Evolutionary conservation across 1,284 basidiomycete species (phyloP).

Genomic region (Pterulicium gracile): DNA sequence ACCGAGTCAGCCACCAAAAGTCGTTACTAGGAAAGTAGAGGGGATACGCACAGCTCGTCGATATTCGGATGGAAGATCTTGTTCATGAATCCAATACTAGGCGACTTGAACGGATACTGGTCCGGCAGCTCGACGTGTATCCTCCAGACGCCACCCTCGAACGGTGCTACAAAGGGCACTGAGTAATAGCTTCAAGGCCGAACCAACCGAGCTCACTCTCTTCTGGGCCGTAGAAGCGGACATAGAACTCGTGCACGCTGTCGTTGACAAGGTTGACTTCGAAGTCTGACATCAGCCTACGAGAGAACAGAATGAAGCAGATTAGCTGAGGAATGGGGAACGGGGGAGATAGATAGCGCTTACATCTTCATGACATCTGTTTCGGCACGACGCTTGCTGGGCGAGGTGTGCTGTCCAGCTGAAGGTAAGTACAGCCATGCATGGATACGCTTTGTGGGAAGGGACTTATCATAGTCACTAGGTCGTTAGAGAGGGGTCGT

Average conservation of each 20-base stretch:
- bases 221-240: slow-evolving; percentile 86
- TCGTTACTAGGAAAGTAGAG: too few species aligned
- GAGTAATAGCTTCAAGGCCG: slow-evolving; percentile 9
- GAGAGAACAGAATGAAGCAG: slow-evolving; percentile 4
- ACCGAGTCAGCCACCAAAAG: background rate
- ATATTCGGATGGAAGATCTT: slow-evolving; percentile 99
- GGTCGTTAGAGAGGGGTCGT: background rate
- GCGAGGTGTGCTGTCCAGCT: slow-evolving; percentile 26
- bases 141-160: slow-evolving; percentile 95
- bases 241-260: slow-evolving; percentile 98
- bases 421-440: slow-evolving; percentile 5
- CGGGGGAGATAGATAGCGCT: too few species aligned
- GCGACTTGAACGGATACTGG: slow-evolving; percentile 98
- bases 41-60: slow-evolving; percentile 72
- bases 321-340: slow-evolving; percentile 5
- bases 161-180: slow-evolving; percentile 59
- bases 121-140: slow-evolving; percentile 99
- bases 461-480: slow-evolving; percentile 27
- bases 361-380: slow-evolving; percentile 99
- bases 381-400: slow-evolving; percentile 86
- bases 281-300: slow-evolving; percentile 94
- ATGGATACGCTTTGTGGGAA: background rate
- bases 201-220: slow-evolving; percentile 65
- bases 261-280: slow-evolving; percentile 97
- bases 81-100: slow-evolving; percentile 99